Conservation (phyloP, 495 filamentous ascomycete genomes). For the Amorphotheca resinae region DNA sequence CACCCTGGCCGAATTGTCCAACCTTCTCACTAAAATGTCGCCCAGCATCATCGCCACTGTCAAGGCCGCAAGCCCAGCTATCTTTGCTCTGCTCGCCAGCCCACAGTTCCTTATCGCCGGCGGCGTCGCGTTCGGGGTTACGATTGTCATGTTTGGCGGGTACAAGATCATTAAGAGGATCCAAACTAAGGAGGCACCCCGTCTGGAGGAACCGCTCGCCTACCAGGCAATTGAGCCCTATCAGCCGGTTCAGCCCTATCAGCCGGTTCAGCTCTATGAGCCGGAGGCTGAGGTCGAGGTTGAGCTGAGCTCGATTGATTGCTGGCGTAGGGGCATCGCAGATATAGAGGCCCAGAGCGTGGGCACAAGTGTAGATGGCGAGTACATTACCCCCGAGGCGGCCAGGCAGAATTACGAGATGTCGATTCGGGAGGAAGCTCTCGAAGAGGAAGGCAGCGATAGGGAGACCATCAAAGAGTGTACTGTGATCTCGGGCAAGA, state of each 20-base stretch:
- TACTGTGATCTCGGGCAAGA: conserved; percentile 18
- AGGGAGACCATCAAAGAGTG: conserved; percentile 26
- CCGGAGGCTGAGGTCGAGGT: too few relatives aligned
- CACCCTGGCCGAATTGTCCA: conserved; percentile 82
- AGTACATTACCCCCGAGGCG: conserved; percentile 74
- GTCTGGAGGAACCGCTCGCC: conserved; percentile 45
- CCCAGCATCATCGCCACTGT: conserved; percentile 62
- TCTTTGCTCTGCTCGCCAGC: conserved; percentile 75
- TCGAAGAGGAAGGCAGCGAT: conserved; percentile 1
- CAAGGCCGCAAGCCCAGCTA: conserved; percentile 66
- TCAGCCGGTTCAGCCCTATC: too few relatives aligned
- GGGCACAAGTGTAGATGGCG: conserved; percentile 65
- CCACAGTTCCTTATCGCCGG: conserved; percentile 92
- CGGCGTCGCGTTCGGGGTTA: conserved; percentile 77
- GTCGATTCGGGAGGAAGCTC: not conserved
- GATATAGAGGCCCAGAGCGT: conserved; percentile 45
- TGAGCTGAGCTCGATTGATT: conserved; percentile 47
- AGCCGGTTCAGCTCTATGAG: too few relatives aligned
- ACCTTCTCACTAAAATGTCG: conserved; percentile 69
- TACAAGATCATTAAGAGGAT: conserved; percentile 95
- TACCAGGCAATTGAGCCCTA: conserved; percentile 14
- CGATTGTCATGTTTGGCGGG: conserved; percentile 86
- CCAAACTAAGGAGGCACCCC: conserved; percentile 25
- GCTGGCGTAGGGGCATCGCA: conserved; percentile 78
- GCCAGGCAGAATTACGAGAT: conserved; percentile 35